Conservation (phyloP, 2,329 filamentous ascomycete genomes). For the Colletotrichum graminicola region DNA sequence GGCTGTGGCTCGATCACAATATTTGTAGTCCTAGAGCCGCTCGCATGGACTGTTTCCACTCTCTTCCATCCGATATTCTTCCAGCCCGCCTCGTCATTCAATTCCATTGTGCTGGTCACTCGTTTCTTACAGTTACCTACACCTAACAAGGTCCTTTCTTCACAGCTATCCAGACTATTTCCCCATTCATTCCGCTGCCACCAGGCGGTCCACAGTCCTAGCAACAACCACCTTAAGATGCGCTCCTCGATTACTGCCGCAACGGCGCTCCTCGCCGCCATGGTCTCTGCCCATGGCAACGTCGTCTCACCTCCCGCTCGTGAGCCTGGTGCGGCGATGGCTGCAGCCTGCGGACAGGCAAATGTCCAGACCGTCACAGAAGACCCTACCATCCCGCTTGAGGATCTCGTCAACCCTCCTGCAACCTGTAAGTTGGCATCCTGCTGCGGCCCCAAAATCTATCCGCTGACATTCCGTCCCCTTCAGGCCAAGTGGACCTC, state of each 20-base stretch:
- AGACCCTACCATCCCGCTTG: constrained; percentile 53
- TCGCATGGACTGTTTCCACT: neutral
- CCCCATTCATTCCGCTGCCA: neutral
- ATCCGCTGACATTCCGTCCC: neutral
- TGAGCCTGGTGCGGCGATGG: constrained; percentile 57
- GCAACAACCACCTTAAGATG: constrained; percentile 33
- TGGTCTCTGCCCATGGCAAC: constrained; percentile 58
- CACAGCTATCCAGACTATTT: constrained; percentile 6
- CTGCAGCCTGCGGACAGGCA: constrained; percentile 57
- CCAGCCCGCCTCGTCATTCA: constrained; percentile 9
- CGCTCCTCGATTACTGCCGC: constrained; percentile 36
- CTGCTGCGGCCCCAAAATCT: neutral
- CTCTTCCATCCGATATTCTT: constrained; percentile 22
- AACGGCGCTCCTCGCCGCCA: constrained; percentile 39
- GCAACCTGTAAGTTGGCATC: constrained; percentile 46
- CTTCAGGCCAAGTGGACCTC: constrained; percentile 52
- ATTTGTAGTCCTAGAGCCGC: constrained; percentile 34
- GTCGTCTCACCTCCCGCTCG: constrained; percentile 58
- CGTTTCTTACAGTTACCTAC: constrained; percentile 26
- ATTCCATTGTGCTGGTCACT: constrained; percentile 38
- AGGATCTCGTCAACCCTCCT: constrained; percentile 46
- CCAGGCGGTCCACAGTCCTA: neutral
- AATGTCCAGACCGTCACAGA: constrained; percentile 51
- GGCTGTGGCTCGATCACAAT: constrained; percentile 11
- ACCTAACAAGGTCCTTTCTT: constrained; percentile 5